Base-by-base conservation (phyloP, 129 eudicot species). In the Arctium lappa region DNA sequence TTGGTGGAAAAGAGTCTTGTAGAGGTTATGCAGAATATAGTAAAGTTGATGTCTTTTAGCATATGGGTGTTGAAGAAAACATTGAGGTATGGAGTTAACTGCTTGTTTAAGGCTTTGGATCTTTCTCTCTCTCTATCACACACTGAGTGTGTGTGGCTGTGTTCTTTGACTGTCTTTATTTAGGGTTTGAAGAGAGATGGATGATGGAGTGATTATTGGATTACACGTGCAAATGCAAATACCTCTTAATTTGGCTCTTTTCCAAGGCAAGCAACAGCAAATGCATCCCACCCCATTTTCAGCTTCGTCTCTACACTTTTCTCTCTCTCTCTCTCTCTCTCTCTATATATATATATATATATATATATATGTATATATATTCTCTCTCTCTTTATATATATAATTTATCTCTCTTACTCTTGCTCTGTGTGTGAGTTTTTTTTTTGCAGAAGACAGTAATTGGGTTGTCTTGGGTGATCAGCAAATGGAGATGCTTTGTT, bases 141-240 rank as follows among this genome's bases (percentile, higher is more conserved):
- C 29, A 71, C 42, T 53, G 50, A 68, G 34, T 42, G 12, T 38
- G 69, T 73, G 77, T 46, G 42, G 80, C 66, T 79, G 80, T 79
- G 80, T 22, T 37, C 60, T 79, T 85, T 85, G 88, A 80, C 87
- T 74, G 88, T 33, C 48, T 62, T 77, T 86, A 75, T 72, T 79
- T 66, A 73, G 90, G 88, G 87, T 80, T 89, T 85, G 69, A 34
- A 73, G 73, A 18, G 84, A 31, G 48, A 15, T 8, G 70, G 69
- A 38, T 72, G 56, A 71, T 80, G 74, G 72, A 81, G 38, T 70
- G 68, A 63, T 79, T 86, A 63, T 79, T 86, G 81, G 88, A 40
- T 65, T 76, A 88, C 93, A 91, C 91, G 91, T 91, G 96, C 88
- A 79, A 70, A 69, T 81, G 75, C 86, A 62, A 62, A 27, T 69